Evolutionary conservation across 163 green algal species (phyloP).

Genomic region (Volvox carteri): DNA sequence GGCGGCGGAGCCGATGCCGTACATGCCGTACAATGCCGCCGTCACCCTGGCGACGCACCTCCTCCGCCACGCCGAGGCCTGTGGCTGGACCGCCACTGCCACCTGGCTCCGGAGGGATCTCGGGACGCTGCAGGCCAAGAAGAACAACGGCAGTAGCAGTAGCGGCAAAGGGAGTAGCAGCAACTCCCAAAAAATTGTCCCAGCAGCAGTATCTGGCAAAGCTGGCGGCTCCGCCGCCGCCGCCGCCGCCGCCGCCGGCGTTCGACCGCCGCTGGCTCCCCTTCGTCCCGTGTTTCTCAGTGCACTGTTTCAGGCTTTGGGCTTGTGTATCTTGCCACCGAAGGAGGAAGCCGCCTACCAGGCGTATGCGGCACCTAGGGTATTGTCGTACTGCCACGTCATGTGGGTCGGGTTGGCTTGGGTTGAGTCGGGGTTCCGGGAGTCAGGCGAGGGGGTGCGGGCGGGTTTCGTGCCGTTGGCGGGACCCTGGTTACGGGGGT

Average conservation of each 20-base stretch:
- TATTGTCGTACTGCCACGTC: neutral
- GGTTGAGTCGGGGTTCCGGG: neutral
- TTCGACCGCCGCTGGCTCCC: neutral
- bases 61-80: neutral
- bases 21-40: neutral
- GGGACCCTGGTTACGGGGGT: too few species aligned
- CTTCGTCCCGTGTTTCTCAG: neutral
- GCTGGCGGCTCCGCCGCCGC: neutral
- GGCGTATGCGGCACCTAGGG: conserved; percentile 15
- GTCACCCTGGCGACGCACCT: neutral
- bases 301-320: neutral
- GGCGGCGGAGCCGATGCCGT: neutral
- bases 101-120: neutral
- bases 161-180: too few species aligned
- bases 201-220: neutral
- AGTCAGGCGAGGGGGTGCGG: too few species aligned
- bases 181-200: too few species aligned
- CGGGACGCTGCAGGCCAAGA: too few species aligned
- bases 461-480: too few species aligned
- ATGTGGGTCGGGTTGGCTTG: conserved; percentile 17
- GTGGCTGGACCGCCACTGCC: neutral
- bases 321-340: neutral
- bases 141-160: too few species aligned
- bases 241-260: neutral
- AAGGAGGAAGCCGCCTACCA: conserved; percentile 18